Conservation (phyloP, 2,329 filamentous ascomycete genomes). For the Trichoderma brevicompactum region DNA sequence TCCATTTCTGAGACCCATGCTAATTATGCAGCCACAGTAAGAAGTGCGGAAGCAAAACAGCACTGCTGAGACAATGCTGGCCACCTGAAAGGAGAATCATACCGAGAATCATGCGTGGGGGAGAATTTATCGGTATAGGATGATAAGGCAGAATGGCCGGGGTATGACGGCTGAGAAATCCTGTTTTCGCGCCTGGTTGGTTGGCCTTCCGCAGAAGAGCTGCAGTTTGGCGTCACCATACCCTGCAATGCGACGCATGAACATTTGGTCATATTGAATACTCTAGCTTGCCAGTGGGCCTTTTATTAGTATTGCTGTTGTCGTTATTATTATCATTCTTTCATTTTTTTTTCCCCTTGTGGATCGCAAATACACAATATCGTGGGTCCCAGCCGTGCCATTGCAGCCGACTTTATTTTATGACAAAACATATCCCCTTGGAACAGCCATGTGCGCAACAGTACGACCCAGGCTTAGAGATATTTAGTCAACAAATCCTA, state of each 20-base stretch:
- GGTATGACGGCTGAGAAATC: constrained; percentile 11
- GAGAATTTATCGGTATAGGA: neutral
- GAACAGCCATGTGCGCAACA: neutral
- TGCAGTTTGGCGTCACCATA: constrained; percentile 6
- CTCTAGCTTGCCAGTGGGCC: neutral
- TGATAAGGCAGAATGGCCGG: neutral
- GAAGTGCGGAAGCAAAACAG: neutral
- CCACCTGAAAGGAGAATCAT: neutral
- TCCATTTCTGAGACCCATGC: neutral
- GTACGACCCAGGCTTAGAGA: neutral
- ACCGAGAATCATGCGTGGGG: neutral
- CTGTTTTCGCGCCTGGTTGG: constrained; percentile 4
- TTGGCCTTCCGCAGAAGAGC: neutral
- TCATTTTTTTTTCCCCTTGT: neutral
- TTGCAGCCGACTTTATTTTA: neutral
- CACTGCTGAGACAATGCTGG: neutral
- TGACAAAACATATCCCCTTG: neutral
- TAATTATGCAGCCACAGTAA: neutral
- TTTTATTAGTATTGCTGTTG: neutral
- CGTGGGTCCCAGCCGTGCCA: neutral
- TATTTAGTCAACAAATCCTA: neutral
- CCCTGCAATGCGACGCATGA: constrained; percentile 14
- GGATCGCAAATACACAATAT: neutral
- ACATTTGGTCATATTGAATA: neutral
- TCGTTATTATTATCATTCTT: neutral